Evolutionary conservation across 2,329 filamentous ascomycete species (phyloP).

Genomic region (Sphaerulina musiva): DNA sequence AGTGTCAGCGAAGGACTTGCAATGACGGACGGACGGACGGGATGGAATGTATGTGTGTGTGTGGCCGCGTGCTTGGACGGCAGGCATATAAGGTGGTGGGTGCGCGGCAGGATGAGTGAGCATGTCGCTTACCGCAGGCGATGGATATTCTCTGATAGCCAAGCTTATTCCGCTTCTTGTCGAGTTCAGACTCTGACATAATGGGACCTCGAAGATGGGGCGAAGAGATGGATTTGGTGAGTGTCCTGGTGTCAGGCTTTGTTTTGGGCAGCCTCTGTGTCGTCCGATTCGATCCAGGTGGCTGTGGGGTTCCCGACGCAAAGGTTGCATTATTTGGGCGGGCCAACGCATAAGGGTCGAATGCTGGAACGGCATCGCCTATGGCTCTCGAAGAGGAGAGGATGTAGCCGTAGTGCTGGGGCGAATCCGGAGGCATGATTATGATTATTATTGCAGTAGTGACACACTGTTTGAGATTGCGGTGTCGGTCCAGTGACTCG

Average conservation of each 20-base stretch:
- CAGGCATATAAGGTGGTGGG: slow-evolving; percentile 5
- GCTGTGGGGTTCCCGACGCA: slow-evolving; percentile 17
- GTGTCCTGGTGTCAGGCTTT: slow-evolving; percentile 36
- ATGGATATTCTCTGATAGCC: slow-evolving; percentile 88
- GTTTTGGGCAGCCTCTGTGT: slow-evolving; percentile 34
- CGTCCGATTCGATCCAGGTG: slow-evolving; percentile 18
- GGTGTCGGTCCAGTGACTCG: slow-evolving; percentile 9
- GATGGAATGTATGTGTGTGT: slow-evolving; percentile 11
- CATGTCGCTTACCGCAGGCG: slow-evolving; percentile 72
- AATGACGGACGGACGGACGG: background rate
- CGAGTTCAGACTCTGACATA: slow-evolving; percentile 45
- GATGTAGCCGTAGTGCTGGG: slow-evolving; percentile 11
- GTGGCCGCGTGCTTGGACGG: slow-evolving; percentile 9
- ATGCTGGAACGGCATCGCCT: slow-evolving; percentile 13
- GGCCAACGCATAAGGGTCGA: slow-evolving; percentile 11
- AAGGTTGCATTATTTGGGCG: slow-evolving; percentile 15
- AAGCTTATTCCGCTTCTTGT: slow-evolving; percentile 79
- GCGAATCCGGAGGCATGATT: slow-evolving; percentile 14
- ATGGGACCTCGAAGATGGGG: slow-evolving; percentile 44
- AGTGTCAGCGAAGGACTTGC: slow-evolving; percentile 18
- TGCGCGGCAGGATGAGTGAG: slow-evolving; percentile 8
- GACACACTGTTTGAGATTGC: slow-evolving; percentile 15
- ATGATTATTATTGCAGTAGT: slow-evolving; percentile 1
- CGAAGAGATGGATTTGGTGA: slow-evolving; percentile 39
- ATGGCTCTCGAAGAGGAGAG: slow-evolving; percentile 11